Evolutionary conservation across 805 yeast genomes (phyloP), one percentile per base, ranked within the genome.

Genomic region (Wickerhamiella siamensis): DNA sequence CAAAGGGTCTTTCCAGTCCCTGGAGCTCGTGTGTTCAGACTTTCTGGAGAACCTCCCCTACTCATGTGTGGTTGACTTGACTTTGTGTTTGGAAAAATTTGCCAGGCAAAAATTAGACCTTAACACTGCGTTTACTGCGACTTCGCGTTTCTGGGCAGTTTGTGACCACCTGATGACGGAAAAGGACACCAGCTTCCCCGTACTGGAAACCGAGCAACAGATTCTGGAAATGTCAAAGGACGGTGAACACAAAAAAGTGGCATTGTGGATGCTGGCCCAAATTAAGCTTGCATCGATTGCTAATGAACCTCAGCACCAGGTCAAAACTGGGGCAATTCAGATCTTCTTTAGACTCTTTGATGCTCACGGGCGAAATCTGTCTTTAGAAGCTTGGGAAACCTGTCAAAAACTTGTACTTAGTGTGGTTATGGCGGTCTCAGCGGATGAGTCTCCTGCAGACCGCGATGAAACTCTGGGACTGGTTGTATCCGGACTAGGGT

Each of bases 81-180:
- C 86, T 44, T 84, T 83, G 47, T 75, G 87, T 1, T 63, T 88
- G 31, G 72, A 69, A 51, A 71, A 75, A 47, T 88, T 83, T 59
- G 77, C 83, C 27, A 61, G 69, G 2, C 97, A 91, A 53, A 62
- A 59, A 1, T 66, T 65, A 47, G 95, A 88, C 49, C 59, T 88
- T 49, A 88, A 88, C 57, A 82, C 84, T 17, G 83, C 96, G 0
- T 86, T 88, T 56, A 83, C 94, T 38, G 78, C 95, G 0, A 81
- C 86, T 6, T 83, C 95, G 50, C 81, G 86, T 50, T 87, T 86
- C 54, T 88, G 97, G 97, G 59, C 81, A 14, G 74, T 91, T 3
- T 82, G 95, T 51, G 97, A 91, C 52, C 75, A 77, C 44, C 60
- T 78, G 3, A 48, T 58, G 31, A 47, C 46, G 5, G 53, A 58